Evolutionary conservation across 352 stramenopile genomes (phyloP).

Genomic region (Poterioochromonas sp.): DNA sequence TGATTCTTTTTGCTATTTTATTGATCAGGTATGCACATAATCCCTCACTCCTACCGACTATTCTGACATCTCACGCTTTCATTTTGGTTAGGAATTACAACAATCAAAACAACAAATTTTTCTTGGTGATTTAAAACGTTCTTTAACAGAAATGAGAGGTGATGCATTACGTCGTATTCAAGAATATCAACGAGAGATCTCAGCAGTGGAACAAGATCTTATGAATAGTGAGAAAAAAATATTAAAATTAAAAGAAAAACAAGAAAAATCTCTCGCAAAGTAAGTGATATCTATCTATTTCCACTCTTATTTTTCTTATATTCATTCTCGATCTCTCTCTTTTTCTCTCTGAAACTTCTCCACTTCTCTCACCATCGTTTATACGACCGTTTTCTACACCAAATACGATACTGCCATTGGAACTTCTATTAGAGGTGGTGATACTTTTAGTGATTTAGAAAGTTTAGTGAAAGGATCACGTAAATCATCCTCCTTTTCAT

Average conservation of each 20-base stretch:
- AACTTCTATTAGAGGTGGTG: no score
- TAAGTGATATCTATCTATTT: background rate
- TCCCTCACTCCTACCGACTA: background rate
- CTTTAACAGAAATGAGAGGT: background rate
- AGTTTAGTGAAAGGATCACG: no score
- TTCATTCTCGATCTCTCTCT: no score
- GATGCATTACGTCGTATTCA: background rate
- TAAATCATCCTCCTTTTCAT: no score
- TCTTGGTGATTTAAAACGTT: conserved; percentile 11
- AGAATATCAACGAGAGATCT: conserved; percentile 15
- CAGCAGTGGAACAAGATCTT: conserved; percentile 5
- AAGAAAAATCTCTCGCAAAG: background rate
- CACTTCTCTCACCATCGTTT: no score
- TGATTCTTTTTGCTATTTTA: background rate
- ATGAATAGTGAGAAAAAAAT: conserved; percentile 5
- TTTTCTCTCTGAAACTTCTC: no score
- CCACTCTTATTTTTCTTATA: no score
- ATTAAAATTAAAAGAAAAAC: conserved; percentile 1
- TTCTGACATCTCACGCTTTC: background rate
- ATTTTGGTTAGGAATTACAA: background rate
- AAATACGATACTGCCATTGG: no score
- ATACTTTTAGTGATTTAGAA: no score
- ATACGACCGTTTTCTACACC: no score
- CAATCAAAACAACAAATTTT: conserved; percentile 30
- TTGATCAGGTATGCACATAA: conserved; percentile 7